phyloP scores from a whole-genome alignment of 352 stramenopile genomes.

The Pythium chondricola region DNA sequence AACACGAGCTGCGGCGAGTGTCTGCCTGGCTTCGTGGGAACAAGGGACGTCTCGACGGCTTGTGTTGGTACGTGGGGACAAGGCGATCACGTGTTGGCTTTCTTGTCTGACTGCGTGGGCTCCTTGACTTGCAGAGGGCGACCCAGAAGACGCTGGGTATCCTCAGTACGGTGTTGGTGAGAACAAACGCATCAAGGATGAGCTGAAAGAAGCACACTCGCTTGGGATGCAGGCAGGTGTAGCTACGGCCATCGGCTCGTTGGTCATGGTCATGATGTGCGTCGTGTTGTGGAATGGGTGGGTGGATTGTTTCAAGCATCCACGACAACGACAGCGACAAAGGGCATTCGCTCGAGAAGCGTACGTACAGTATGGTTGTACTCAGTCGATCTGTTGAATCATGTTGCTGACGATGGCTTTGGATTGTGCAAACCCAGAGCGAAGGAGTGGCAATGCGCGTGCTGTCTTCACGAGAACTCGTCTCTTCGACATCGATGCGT shows the following conservation, averaged over 20 bases:
- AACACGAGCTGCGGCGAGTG: conserved; percentile 10
- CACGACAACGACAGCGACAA: background rate
- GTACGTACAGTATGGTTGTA: background rate
- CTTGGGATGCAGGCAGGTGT: conserved; percentile 3
- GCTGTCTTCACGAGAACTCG: conserved; percentile 17
- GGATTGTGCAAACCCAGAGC: background rate
- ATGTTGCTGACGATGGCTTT: background rate
- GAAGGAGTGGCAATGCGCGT: conserved; percentile 6
- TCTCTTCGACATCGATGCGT: conserved; percentile 5
- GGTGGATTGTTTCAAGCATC: conserved; percentile 12
- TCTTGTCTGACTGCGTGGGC: no score
- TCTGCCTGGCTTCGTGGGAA: conserved; percentile 7
- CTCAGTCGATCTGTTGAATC: background rate
- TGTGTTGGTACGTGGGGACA: conserved; percentile 3
- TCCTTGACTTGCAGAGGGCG: background rate
- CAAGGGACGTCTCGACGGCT: background rate
- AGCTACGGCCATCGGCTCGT: conserved; percentile 5
- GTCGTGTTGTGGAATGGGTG: conserved; percentile 15
- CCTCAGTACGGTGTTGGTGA: conserved; percentile 4
- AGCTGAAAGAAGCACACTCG: no score
- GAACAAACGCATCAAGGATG: no score
- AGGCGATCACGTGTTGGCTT: background rate
- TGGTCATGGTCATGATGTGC: conserved; percentile 14
- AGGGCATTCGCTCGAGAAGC: conserved; percentile 5
- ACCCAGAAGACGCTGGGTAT: background rate